Evolutionary conservation across 2,329 filamentous ascomycete species (phyloP), one percentile per base, ranked within the genome.

Genomic region (Allantophomopsis cytisporea): DNA sequence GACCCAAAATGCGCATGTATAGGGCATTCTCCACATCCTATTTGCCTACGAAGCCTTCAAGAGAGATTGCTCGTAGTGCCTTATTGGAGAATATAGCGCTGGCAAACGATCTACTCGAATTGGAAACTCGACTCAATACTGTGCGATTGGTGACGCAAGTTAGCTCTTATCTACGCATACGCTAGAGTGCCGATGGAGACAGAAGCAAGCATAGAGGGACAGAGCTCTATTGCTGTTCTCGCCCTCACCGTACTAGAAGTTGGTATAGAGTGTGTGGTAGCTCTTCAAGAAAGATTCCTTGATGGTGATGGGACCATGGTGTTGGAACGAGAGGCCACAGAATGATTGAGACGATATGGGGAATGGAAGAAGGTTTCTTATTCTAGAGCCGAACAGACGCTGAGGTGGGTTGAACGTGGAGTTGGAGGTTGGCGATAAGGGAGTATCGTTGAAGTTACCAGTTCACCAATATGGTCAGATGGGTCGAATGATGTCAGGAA

Each of bases 351-450:
- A 52, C 66, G 82, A 51, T 83, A 94, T 47, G 71, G 86, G 49
- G 87, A 89, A 50, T 83, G 83, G 8, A 83, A 80, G 55, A 82
- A 83, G 50, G 64, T 82, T 41, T 80, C 80, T 45, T 93, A 91
- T 54, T 65, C 88, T 39, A 71, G 91, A 42, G 77, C 80, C 54
- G 91, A 96, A 64, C 74, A 85, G 48, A 94, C 88, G 60, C 83
- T 87, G 52, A 72, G 91, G 50, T 96, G 91, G 91, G 91, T 96
- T 57, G 89, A 96, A 61, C 87, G 89, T 17, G 71, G 89, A 48
- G 89, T 96, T 28, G 89, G 89, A 10, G 91, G 91, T 1, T 96
- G 91, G 91, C 74, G 89, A 53, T 89, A 65, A 76, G 34, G 18
- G 17, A 20, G 10, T 15, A 16, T 28, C 12, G 5, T 14, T 37